A percentile compares a stretch with the other conserved stretches of the same genome.
phyloP scores from a whole-genome alignment of 2,329 filamentous ascomycete species.

The Penicillium sp. region DNA sequence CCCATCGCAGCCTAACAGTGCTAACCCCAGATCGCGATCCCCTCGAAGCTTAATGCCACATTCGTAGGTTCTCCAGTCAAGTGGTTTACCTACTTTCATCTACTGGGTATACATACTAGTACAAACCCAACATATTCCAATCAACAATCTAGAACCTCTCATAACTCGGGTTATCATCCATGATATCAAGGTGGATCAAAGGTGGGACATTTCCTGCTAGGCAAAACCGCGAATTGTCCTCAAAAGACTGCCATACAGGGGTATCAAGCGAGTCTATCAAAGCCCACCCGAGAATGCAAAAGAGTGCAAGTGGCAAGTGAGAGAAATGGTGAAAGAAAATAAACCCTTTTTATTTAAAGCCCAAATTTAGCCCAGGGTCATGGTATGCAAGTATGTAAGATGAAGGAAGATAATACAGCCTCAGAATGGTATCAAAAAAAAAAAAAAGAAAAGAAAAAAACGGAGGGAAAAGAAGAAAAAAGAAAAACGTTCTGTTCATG shows the following conservation, averaged over 20 bases:
- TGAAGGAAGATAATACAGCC: slow-evolving; percentile 1
- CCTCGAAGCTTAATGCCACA: background rate
- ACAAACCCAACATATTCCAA: background rate
- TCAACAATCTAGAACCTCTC: background rate
- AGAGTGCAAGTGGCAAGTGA: background rate
- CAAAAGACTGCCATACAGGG: background rate
- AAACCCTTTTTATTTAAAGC: background rate
- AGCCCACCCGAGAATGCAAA: background rate
- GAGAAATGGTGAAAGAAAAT: background rate
- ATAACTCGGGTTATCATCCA: background rate
- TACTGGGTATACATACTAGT: background rate
- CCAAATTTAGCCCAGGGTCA: background rate
- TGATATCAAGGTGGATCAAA: background rate
- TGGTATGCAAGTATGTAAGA: slow-evolving; percentile 2
- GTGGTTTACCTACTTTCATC: background rate
- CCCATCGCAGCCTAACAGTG: background rate
- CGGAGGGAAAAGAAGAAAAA: background rate
- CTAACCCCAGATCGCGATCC: background rate
- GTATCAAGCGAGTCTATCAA: background rate
- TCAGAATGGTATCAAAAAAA: slow-evolving; percentile 11
- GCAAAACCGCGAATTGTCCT: background rate
- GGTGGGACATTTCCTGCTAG: too few relatives aligned
- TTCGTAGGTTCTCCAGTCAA: background rate
- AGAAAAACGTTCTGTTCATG: slow-evolving; percentile 2
- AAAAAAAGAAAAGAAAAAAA: background rate